Conservation (phyloP, 176 grass and related monocot genomes). For the Secale cereale region DNA sequence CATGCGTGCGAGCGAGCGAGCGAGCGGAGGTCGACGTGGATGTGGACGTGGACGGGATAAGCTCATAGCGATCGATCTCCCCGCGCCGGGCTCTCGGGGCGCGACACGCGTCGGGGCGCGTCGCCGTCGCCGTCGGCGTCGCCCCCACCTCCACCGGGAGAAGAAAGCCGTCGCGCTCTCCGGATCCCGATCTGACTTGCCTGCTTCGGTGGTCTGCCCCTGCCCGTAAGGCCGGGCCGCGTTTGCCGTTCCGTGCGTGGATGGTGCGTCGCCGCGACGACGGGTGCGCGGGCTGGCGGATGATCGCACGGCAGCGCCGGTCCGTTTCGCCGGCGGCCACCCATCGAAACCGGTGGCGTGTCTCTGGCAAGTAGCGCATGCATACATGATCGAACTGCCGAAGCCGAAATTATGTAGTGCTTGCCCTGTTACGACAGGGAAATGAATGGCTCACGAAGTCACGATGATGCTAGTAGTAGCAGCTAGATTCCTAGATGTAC, state of each 20-base stretch:
- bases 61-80: neutral
- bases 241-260: neutral
- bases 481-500: neutral
- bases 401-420: too few species aligned
- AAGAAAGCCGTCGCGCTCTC: neutral
- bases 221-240: neutral
- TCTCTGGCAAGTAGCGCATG: too few species aligned
- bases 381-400: too few species aligned
- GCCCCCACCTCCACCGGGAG: neutral
- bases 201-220: neutral
- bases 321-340: neutral
- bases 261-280: neutral
- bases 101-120: constrained; percentile 24
- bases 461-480: neutral
- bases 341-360: neutral
- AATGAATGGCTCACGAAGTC: neutral
- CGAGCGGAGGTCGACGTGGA: neutral
- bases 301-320: neutral
- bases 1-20: constrained; percentile 11
- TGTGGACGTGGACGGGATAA: neutral
- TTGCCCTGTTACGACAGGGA: neutral
- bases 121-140: constrained; percentile 7
- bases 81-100: neutral
- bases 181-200: constrained; percentile 16
- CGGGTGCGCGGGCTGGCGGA: neutral